phyloP scores from a whole-genome alignment of 306 rosid genomes.

The Casuarina cunninghamiana region DNA sequence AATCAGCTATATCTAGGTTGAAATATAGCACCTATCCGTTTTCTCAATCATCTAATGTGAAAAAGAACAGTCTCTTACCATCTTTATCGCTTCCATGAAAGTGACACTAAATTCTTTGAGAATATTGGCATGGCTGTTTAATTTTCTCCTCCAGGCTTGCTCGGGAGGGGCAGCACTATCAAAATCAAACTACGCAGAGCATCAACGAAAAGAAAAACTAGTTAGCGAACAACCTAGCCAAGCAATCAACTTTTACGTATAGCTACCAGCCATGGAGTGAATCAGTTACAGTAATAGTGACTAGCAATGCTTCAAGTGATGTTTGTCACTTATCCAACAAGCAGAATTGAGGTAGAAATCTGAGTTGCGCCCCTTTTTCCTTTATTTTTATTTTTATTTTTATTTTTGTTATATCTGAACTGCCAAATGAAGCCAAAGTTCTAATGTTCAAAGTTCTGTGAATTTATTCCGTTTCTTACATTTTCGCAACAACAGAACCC shows the following conservation, averaged over 20 bases:
- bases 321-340: not conserved
- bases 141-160: conserved; percentile 97
- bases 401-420: not conserved
- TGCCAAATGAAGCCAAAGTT: conserved; percentile 14
- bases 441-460: not conserved
- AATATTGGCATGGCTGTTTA: conserved; percentile 88
- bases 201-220: conserved; percentile 21
- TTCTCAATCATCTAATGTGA: conserved; percentile 21
- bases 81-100: conserved; percentile 87
- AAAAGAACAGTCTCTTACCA: conserved; percentile 54
- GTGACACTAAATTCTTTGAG: conserved; percentile 93
- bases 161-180: conserved; percentile 97
- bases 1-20: not conserved
- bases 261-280: not conserved
- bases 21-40: not conserved
- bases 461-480: not conserved
- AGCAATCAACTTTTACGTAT: not conserved
- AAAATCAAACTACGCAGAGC: conserved; percentile 67
- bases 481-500: conserved; percentile 23
- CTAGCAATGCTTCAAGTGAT: not conserved
- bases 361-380: too few species aligned
- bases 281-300: not conserved
- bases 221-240: not conserved
- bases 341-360: not conserved
- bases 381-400: not conserved